These are phyloP conservation scores for Trichophyton simii DNA, from an alignment of 2,329 filamentous ascomycete genomes.

Conservation along the genomic window DNA sequence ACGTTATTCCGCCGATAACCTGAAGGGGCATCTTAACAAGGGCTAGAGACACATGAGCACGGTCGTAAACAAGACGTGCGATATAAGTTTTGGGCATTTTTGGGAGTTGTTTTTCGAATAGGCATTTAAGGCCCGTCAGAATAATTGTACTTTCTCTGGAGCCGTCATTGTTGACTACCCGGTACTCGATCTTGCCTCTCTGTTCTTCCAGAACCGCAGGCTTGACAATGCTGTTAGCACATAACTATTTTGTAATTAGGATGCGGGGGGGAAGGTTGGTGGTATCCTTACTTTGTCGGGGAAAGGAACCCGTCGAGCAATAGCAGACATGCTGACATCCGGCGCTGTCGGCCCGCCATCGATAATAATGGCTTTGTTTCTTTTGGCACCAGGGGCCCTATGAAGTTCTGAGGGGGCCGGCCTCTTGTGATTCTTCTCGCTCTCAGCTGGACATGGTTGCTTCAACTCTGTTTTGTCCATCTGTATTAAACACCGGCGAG, in stretches of 20 bases:
- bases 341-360: too few species aligned
- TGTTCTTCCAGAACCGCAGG: conserved; percentile 88
- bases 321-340: too few species aligned
- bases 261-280: too few species aligned
- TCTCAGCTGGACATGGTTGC: not conserved
- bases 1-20: conserved; percentile 88
- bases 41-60: conserved; percentile 88
- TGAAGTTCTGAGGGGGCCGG: too few species aligned
- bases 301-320: too few species aligned
- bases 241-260: not conserved
- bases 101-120: conserved; percentile 95
- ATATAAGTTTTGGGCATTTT: conserved; percentile 99
- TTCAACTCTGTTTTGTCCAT: not conserved
- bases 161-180: conserved; percentile 94
- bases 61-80: conserved; percentile 88
- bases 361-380: too few species aligned
- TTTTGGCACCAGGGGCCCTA: too few species aligned
- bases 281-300: too few species aligned
- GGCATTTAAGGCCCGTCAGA: conserved; percentile 86
- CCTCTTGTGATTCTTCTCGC: too few species aligned
- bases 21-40: conserved; percentile 95
- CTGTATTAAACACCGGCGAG: not conserved
- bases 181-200: conserved; percentile 87
- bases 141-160: conserved; percentile 81
- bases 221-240: conserved; percentile 31